phyloP scores from a whole-genome alignment of 257 asterid genomes.

The Euphrasia confusa region DNA sequence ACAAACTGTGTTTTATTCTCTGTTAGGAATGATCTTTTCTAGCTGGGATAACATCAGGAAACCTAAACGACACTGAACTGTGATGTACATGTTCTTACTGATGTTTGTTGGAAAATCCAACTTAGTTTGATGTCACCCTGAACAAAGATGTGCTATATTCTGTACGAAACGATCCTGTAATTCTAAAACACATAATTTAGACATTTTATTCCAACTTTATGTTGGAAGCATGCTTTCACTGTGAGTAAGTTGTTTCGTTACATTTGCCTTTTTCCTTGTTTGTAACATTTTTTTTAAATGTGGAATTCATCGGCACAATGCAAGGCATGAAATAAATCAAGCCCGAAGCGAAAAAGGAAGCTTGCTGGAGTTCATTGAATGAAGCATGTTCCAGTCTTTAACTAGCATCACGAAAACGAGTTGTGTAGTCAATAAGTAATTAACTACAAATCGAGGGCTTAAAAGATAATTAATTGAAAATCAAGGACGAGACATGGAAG shows the following conservation, averaged over 20 bases:
- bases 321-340: too few relatives aligned
- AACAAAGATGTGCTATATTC: slow-evolving; percentile 19
- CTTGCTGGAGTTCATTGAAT: too few relatives aligned
- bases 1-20: slow-evolving; percentile 52
- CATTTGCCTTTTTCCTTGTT: too few relatives aligned
- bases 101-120: background rate
- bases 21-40: slow-evolving; percentile 47
- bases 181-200: background rate
- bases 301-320: background rate
- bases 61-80: slow-evolving; percentile 35
- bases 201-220: background rate
- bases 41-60: slow-evolving; percentile 54
- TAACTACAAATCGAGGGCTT: too few relatives aligned
- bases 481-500: too few relatives aligned
- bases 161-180: slow-evolving; percentile 25
- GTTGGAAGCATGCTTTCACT: background rate
- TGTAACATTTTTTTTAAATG: too few relatives aligned
- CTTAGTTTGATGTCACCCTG: background rate
- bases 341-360: too few relatives aligned
- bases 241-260: too few relatives aligned
- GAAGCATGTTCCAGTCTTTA: too few relatives aligned
- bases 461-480: too few relatives aligned
- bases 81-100: background rate
- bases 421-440: too few relatives aligned
- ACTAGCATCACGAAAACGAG: too few relatives aligned